Evolutionary conservation across 2,329 filamentous ascomycete species (phyloP).

Genomic region (Trichophyton simii): DNA sequence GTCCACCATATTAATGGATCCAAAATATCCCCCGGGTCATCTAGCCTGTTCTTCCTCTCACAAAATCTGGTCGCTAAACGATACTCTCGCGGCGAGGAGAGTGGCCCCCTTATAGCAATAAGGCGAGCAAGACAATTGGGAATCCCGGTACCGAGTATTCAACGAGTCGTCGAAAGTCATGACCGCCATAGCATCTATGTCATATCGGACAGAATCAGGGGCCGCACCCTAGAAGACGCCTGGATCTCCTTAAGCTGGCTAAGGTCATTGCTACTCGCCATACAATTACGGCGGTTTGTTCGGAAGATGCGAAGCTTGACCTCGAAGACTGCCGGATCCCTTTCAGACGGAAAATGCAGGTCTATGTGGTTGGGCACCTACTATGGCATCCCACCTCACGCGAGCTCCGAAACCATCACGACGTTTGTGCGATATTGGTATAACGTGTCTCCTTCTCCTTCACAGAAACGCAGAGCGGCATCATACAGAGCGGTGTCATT

Average conservation of each 20-base stretch:
- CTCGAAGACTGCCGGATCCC: constrained; percentile 16
- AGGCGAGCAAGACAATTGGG: constrained; percentile 14
- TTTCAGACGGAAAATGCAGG: constrained; percentile 8
- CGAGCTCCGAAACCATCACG: constrained; percentile 11
- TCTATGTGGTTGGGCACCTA: constrained; percentile 18
- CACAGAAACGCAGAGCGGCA: neutral
- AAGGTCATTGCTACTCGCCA: constrained; percentile 13
- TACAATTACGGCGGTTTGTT: constrained; percentile 16
- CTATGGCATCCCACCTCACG: constrained; percentile 14
- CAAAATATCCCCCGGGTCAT: neutral
- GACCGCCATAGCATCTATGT: constrained; percentile 9
- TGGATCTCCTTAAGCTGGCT: constrained; percentile 16
- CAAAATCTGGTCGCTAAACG: constrained; percentile 7
- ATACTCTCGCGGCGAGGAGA: constrained; percentile 7
- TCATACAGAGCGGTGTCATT: neutral
- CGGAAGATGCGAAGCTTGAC: constrained; percentile 13
- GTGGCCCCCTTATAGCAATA: constrained; percentile 13
- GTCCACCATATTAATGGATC: constrained; percentile 2
- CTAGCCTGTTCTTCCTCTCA: constrained; percentile 7
- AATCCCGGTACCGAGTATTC: constrained; percentile 13
- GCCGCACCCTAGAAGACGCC: constrained; percentile 13
- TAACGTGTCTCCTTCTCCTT: constrained; percentile 11
- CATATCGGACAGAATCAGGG: constrained; percentile 16
- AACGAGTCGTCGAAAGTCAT: constrained; percentile 10
- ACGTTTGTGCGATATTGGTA: constrained; percentile 16